Evolutionary conservation across 2,329 filamentous ascomycete genomes (phyloP), one percentile per base, ranked within the genome.

Genomic region (Dendryphion nanum): DNA sequence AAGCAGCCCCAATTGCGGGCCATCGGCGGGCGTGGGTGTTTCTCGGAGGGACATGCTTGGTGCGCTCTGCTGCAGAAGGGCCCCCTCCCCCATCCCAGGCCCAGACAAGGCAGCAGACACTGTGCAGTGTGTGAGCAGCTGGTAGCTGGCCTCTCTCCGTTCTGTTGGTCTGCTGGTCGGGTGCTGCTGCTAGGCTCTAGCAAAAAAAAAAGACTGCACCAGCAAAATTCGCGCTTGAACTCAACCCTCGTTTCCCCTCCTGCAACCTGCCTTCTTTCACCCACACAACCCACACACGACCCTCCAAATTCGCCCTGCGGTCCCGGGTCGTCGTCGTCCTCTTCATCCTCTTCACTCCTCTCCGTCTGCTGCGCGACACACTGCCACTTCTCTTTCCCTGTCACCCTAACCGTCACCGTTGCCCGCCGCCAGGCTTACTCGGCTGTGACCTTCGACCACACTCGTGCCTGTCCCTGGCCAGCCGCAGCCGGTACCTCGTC

Each of bases 251-350:
- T 48, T 49, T 48, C 45, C 48, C 48, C 38, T 46, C 55, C 52
- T 52, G 46, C 47, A 41, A 30, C 33, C 33, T 28, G 18, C 45
- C 44, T 33, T 47, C 49, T 53, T 45, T 52, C 31, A 20, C 42
- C 21, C 42, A 59, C 58, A 61, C 58, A 60, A 26, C 23, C 23
- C 23, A 26, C 23, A 26, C 23, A 26, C 55, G 56, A 59, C 51
- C 40, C 43, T 37, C 24, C 53, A 61, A 61, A 59, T 57, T 61
- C 39, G 48, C 47, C 53, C 37, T 34, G 42, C 47, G 51, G 51
- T 48, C 44, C 44, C 44, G 50, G 55, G 54, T 51, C 45, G 52
- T 50, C 37, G 16, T 8, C 31, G 6, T 20, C 29, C 40, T 41
- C 44, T 45, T 51, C 46, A 32, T 41, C 33, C 33, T 40, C 48